Conservation (phyloP, 768 basidiomycete genomes). For the Mycena rebaudengoi region DNA sequence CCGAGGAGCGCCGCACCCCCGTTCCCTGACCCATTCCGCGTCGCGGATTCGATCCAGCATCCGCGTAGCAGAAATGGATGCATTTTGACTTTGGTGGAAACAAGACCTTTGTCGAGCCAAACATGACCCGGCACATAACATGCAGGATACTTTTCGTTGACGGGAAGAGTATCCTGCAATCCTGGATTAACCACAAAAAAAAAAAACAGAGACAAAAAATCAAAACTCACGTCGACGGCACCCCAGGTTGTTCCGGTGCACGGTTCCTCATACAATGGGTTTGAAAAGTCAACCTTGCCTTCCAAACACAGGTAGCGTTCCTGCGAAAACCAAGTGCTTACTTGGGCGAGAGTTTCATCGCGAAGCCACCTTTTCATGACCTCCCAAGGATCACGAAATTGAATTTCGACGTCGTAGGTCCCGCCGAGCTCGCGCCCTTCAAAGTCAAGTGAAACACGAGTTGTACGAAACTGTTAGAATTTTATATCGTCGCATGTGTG, state of each 20-base stretch:
- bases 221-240: slow-evolving; percentile 14
- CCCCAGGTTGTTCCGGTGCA: slow-evolving; percentile 23
- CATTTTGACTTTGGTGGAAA: slow-evolving; percentile 20
- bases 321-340: slow-evolving; percentile 14
- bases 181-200: too few species aligned
- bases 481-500: background rate
- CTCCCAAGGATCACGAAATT: slow-evolving; percentile 24
- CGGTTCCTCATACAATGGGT: slow-evolving; percentile 20
- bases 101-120: slow-evolving; percentile 27
- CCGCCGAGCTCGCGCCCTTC: background rate
- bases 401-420: slow-evolving; percentile 8
- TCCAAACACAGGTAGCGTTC: slow-evolving; percentile 16
- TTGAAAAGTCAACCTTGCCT: background rate
- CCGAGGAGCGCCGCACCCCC: slow-evolving; percentile 21
- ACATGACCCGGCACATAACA: slow-evolving; percentile 19
- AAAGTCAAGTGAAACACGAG: slow-evolving; percentile 1
- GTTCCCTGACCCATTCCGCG: slow-evolving; percentile 30
- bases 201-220: background rate
- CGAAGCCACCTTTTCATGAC: slow-evolving; percentile 8
- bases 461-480: slow-evolving; percentile 13
- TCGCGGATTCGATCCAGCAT: slow-evolving; percentile 17
- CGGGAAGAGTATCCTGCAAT: too few species aligned
- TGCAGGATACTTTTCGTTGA: background rate
- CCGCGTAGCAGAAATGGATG: slow-evolving; percentile 25
- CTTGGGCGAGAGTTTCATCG: slow-evolving; percentile 10